Evolutionary conservation across 305 asterid species (phyloP).

Genomic region (Fraxinus sp.): DNA sequence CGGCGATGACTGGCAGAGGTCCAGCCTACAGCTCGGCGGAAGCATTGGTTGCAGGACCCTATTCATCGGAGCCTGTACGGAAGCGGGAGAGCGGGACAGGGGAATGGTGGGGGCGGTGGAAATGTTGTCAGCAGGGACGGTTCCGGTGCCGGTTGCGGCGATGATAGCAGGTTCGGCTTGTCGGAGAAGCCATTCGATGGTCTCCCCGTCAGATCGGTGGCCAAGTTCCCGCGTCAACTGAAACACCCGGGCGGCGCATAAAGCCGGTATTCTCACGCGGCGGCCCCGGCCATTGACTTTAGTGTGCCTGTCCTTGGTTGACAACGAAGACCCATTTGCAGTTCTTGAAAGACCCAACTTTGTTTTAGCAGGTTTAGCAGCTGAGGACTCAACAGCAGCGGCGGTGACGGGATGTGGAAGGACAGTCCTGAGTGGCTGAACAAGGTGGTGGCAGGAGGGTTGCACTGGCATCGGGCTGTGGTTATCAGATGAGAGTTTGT

Average conservation of each 20-base stretch:
- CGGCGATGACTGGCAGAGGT: conserved; percentile 26
- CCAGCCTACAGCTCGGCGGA: conserved; percentile 22
- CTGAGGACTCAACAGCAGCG: not conserved
- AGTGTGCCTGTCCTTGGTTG: conserved; percentile 56
- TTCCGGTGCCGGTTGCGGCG: conserved; percentile 65
- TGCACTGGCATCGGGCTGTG: not conserved
- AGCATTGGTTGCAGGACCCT: not conserved
- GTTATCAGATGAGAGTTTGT: not conserved
- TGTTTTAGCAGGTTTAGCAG: not conserved
- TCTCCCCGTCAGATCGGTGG: conserved; percentile 69
- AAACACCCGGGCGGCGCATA: conserved; percentile 73
- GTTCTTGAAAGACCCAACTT: not conserved
- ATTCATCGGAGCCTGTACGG: conserved; percentile 18
- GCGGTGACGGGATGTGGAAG: not conserved
- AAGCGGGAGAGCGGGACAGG: conserved; percentile 18
- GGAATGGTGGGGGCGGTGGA: conserved; percentile 35
- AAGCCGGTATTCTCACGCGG: conserved; percentile 67
- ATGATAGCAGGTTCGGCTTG: conserved; percentile 59
- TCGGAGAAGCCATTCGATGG: conserved; percentile 75
- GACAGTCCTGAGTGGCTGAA: not conserved
- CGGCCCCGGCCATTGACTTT: conserved; percentile 76
- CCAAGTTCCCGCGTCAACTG: conserved; percentile 71
- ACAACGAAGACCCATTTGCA: not conserved
- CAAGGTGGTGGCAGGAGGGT: not conserved
- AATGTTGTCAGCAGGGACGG: conserved; percentile 44